Evolutionary conservation across 495 filamentous ascomycete species (phyloP), one percentile per base, ranked within the genome.

Genomic region (Podospora fimiseda): DNA sequence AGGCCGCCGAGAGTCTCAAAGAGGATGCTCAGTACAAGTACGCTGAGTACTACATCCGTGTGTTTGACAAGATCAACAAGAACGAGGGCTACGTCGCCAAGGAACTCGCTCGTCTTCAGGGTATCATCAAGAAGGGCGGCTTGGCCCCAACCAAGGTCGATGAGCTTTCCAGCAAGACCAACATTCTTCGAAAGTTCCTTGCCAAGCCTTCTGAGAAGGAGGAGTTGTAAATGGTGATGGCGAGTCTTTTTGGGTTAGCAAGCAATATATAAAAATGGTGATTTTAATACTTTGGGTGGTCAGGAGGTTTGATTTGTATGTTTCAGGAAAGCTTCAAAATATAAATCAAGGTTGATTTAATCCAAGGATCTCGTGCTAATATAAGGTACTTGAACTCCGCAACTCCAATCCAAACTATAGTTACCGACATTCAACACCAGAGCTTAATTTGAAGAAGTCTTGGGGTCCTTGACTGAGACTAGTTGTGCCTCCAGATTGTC

Each of bases 11-110:
- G 63, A 74, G 67, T 42, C 68, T 91, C 20, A 81, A 84, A 72
- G 82, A 89, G 59, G 56, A 64, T 23, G 71, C 64, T 2, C 69
- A 78, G 60, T 64, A 70, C 64, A 88, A 88, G 76, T 94, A 89
- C 67, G 88, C 87, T n/a, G 74, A 86, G 69, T 97, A 97, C 80
- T 98, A 98, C 66, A 73, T 93, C 65, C 87, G 87, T 63, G 94
- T 95, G 27, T 81, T 92, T 24, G 78, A 86, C 59, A 98, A 96
- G 82, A 68, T 95, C 38, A 71, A 70, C 64, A 74, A 85, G 71
- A 92, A 84, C 66, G 73, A 83, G 53, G 83, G 76, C 20, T 96
- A 91, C 64, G 88, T 82, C 20, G 73, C 80, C 59, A 97, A 96
- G 82, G 93, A 98, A 79, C 70, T 91, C 33, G 76, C 79, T 55